Conservation (phyloP, 345 rosid genomes). For the Sisymbrium altissimum region DNA sequence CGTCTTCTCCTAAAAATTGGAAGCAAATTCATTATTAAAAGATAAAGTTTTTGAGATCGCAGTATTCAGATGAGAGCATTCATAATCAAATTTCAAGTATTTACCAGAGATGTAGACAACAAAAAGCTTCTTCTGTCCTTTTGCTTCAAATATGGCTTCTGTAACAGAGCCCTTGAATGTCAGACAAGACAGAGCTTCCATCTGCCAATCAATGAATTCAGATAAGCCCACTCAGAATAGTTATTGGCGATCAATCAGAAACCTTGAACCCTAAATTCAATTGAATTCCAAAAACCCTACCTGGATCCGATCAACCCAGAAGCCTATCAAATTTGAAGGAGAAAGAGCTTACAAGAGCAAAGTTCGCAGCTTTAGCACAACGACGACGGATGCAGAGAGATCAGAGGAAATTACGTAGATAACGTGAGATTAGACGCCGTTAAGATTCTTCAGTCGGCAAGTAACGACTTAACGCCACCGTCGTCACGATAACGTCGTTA, state of each 20-base stretch:
- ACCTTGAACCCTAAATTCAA: conserved; percentile 7
- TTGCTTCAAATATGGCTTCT: conserved; percentile 72
- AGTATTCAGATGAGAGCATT: neutral
- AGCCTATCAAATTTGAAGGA: neutral
- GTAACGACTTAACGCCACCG: conserved; percentile 2
- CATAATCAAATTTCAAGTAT: neutral
- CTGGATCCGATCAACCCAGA: conserved; percentile 8
- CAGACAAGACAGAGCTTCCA: conserved; percentile 61
- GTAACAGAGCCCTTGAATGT: conserved; percentile 63
- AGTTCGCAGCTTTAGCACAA: neutral
- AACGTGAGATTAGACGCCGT: conserved; percentile 21
- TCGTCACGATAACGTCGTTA: conserved; percentile 23
- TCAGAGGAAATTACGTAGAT: neutral
- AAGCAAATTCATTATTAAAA: neutral
- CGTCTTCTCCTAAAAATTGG: conserved; percentile 47
- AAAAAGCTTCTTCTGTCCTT: conserved; percentile 70
- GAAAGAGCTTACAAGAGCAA: too few relatives aligned
- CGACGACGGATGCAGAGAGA: neutral
- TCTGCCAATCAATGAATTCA: conserved; percentile 34
- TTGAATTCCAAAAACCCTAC: neutral
- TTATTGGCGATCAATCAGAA: neutral
- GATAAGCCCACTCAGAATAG: neutral
- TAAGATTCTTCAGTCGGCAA: neutral
- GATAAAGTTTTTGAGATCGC: neutral
- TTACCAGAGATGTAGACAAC: conserved; percentile 83